Base-by-base conservation (phyloP, 768 basidiomycete genomes). In the Serendipita vermifera region DNA sequence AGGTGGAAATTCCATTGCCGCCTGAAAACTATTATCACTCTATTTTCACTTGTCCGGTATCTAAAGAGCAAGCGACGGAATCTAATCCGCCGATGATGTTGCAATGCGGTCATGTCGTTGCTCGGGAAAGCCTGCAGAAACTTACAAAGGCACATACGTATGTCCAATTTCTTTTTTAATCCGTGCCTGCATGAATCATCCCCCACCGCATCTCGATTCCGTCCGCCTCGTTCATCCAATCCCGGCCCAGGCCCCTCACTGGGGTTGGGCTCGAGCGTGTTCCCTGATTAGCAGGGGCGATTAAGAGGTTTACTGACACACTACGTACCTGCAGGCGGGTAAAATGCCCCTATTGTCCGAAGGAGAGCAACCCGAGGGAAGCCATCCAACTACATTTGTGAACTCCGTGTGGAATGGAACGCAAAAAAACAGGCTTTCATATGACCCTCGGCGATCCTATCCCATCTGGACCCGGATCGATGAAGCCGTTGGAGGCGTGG, bases 11-110 rank as follows among this genome's bases (percentile, higher is more conserved):
- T 60, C 88, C 88, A 1, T 66, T 98, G 9, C 79, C 86, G 1
- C 75, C 87, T 1, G 82, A 87, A 61, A 85, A 93, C 64, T 77
- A 91, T 27, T 98, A 93, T 69, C 96, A 99, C 68, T 96, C 93
- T 1, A 85, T 98, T 57, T 98, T 99, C 67, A 83, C 91, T 43
- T 99, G 96, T 68, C 89, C 96, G 0, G 96, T 99, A 20, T 94
- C 91, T 6, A 98, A 97, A 70, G 94, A 98, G 64, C 94, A 96
- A 70, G 83, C 91, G 22, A 93, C 88, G 3, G 85, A 89, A 54
- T 69, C 76, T 57, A 99, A 99, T 67, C 96, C 92, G 6, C 94
- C 96, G 0, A 96, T 96, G 90, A 93, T 97, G 87, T 85, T 99
- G 76, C 71, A 73, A 3, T 98, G 96, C 66, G 96, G 94, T 2